Evolutionary conservation across 495 filamentous ascomycete genomes (phyloP).

Genomic region (Aspergillus affinis): DNA sequence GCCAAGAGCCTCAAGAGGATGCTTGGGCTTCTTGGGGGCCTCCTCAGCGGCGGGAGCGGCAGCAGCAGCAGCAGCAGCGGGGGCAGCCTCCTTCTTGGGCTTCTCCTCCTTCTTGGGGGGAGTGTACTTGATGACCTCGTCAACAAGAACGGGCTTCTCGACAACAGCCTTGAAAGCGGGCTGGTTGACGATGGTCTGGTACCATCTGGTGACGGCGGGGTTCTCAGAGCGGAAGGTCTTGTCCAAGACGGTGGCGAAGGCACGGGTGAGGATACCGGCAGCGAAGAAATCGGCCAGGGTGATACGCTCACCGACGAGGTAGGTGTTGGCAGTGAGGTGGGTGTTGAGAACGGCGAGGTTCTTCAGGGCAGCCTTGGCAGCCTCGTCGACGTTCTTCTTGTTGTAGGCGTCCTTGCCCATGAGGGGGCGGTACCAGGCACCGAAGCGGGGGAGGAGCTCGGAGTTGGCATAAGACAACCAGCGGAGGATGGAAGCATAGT

Average conservation of each 20-base stretch:
- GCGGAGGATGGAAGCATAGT: conserved; percentile 95
- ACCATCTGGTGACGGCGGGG: conserved; percentile 92
- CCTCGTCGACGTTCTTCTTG: conserved; percentile 93
- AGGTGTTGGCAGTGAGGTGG: conserved; percentile 91
- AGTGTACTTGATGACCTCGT: conserved; percentile 81
- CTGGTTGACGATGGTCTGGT: conserved; percentile 88
- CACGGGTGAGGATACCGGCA: conserved; percentile 72
- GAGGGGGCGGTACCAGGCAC: conserved; percentile 86
- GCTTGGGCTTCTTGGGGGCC: conserved; percentile 87
- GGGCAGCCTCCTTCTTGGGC: conserved; percentile 57
- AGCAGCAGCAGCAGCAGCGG: conserved; percentile 57
- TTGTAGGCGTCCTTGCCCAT: conserved; percentile 83
- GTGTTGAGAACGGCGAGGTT: conserved; percentile 71
- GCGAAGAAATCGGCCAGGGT: conserved; percentile 93
- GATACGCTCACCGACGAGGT: conserved; percentile 95
- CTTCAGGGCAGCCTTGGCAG: conserved; percentile 63
- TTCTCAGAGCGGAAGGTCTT: conserved; percentile 77
- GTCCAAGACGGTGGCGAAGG: conserved; percentile 86
- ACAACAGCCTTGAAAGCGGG: conserved; percentile 80
- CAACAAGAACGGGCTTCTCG: conserved; percentile 70
- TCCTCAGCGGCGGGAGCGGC: conserved; percentile 65
- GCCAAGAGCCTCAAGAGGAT: conserved; percentile 85
- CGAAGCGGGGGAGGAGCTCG: conserved; percentile 75
- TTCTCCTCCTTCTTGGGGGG: conserved; percentile 87
- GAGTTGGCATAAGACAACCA: conserved; percentile 94